Evolutionary conservation across 2,329 filamentous ascomycete genomes (phyloP).

Genomic region (Niveomyces coronatus): DNA sequence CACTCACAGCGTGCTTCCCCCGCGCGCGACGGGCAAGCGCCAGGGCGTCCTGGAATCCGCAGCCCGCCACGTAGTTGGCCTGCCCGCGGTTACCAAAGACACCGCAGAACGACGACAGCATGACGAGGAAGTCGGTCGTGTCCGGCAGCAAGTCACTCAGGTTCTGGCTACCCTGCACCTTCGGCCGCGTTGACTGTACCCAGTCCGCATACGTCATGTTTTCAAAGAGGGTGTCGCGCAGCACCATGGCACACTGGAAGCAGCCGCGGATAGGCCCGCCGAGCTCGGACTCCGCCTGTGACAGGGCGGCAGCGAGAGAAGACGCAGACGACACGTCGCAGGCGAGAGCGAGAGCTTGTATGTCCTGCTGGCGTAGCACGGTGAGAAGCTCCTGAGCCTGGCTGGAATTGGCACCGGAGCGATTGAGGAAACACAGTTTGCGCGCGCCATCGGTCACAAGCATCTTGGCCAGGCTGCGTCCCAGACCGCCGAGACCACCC

Average conservation of each 20-base stretch:
- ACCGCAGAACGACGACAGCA: constrained; percentile 31
- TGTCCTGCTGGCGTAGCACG: constrained; percentile 15
- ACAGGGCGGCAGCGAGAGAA: neutral
- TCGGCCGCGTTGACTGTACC: constrained; percentile 21
- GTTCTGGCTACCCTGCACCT: constrained; percentile 31
- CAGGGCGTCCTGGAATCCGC: constrained; percentile 31
- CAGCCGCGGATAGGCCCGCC: constrained; percentile 17
- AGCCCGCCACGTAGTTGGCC: constrained; percentile 38
- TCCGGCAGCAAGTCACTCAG: constrained; percentile 21
- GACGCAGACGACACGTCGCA: neutral
- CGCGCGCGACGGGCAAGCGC: constrained; percentile 21
- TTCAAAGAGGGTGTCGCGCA: constrained; percentile 19
- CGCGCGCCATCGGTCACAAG: constrained; percentile 33
- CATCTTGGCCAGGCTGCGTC: constrained; percentile 31
- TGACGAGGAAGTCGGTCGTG: constrained; percentile 29
- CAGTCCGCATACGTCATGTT: constrained; percentile 27
- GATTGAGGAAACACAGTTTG: constrained; percentile 34
- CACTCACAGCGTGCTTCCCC: constrained; percentile 16
- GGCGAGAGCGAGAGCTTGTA: constrained; percentile 14
- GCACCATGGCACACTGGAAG: constrained; percentile 15
- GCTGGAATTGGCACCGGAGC: constrained; percentile 21
- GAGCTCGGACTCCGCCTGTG: neutral
- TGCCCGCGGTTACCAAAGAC: constrained; percentile 40
- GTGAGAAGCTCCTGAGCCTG: constrained; percentile 17
- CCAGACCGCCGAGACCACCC: constrained; percentile 39